Evolutionary conservation across 2,329 filamentous ascomycete species (phyloP).

Genomic region (Pseudogymnoascus sp.): DNA sequence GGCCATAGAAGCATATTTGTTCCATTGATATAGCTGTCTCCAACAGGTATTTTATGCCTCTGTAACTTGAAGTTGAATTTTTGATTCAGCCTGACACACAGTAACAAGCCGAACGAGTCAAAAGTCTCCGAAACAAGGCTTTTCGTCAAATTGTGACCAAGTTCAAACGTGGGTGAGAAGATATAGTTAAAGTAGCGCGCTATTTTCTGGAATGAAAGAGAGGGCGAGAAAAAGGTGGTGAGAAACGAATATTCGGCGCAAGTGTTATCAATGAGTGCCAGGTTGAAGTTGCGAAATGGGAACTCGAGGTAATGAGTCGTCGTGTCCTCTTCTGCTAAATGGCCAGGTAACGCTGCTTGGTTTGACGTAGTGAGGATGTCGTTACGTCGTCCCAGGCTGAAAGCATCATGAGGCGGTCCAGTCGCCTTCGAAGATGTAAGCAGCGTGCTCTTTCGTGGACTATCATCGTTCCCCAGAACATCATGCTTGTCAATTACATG

Average conservation of each 20-base stretch:
- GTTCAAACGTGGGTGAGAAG: constrained; percentile 80
- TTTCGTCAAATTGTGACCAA: constrained; percentile 71
- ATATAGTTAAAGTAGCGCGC: constrained; percentile 79
- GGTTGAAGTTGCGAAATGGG: constrained; percentile 89
- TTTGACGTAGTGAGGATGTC: constrained; percentile 70
- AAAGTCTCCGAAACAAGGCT: constrained; percentile 66
- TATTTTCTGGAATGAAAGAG: constrained; percentile 66
- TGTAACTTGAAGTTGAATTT: constrained; percentile 92
- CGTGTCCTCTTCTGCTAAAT: constrained; percentile 85
- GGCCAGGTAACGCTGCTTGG: constrained; percentile 72
- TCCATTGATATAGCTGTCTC: constrained; percentile 87
- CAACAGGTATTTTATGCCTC: constrained; percentile 77
- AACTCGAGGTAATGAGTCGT: constrained; percentile 79
- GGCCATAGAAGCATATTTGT: constrained; percentile 97
- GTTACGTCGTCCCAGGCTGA: constrained; percentile 77
- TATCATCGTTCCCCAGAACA: constrained; percentile 71
- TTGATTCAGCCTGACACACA: constrained; percentile 91
- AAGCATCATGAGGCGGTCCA: constrained; percentile 69
- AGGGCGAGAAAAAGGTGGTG: constrained; percentile 77
- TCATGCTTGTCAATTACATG: constrained; percentile 78
- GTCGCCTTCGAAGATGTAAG: constrained; percentile 43
- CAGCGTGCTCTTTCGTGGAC: constrained; percentile 53
- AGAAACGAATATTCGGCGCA: constrained; percentile 93
- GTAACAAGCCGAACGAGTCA: constrained; percentile 76
- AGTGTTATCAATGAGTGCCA: constrained; percentile 87